Base-by-base conservation (phyloP, 2,329 filamentous ascomycete species). In the Dendrostoma leiphaemia region DNA sequence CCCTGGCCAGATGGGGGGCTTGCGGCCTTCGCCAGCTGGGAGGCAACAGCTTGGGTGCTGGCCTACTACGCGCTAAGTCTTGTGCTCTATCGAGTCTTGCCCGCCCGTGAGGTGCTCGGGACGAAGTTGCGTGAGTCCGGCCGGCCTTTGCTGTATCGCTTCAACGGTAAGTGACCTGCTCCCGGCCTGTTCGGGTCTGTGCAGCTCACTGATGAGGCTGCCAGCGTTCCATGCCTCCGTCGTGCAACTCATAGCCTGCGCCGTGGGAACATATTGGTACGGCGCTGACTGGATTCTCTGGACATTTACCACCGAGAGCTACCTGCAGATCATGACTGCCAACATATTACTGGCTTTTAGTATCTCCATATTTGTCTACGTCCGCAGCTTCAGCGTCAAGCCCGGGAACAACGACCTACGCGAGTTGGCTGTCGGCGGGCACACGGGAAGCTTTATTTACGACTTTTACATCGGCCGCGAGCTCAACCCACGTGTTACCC, bases 401-500 rank as follows among this genome's bases (percentile, higher is more conserved):
- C 72, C 83, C 23, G 83, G 82, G 38, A 90, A 93, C 67, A 75
- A 78, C 13, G 79, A 86, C 45, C 75, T 81, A 56, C 87, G 90
- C 29, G 86, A 93, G 68, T 79, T 96, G 8, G 91, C 91, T 1
- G 81, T 82, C 3, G 90, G 90, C 41, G 91, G 90, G 19, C 82
- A 88, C 65, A 85, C 83, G 1, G 91, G 91, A 48, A 96, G 92
- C 69, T 72, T 90, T 60, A 72, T 96, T 24, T 96, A 96, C 67
- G 91, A 96, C 70, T 96, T 90, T 83, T 96, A 90, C 73, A 96
- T 96, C 60, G 91, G 91, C 23, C 88, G 91, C 28, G 91, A 96
- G 69, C 83, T 96, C 56, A 96, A 96, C 71, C 91, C 91, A 3
- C 89, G 91, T 43, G 70, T 92, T 57, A 82, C 78, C 0, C 72